phyloP scores from a whole-genome alignment of 2,329 filamentous ascomycete species.

The Annulohypoxylon truncatum region DNA sequence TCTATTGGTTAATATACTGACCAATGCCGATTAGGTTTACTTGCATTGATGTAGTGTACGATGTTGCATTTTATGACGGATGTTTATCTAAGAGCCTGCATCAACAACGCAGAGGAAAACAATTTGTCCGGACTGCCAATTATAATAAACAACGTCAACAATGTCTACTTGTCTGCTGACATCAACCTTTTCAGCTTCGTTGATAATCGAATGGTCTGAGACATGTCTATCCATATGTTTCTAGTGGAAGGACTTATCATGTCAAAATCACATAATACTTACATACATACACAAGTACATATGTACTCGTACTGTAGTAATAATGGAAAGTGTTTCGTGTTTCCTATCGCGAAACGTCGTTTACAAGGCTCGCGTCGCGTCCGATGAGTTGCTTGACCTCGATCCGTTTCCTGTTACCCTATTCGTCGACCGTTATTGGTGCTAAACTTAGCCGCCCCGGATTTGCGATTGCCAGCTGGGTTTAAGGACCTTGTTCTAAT shows the following conservation, averaged over 20 bases:
- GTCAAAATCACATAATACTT: conserved; percentile 3
- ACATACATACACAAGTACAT: conserved; percentile 1
- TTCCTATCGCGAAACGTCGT: conserved; percentile 24
- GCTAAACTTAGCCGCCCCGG: conserved; percentile 24
- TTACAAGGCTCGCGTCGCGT: conserved; percentile 38
- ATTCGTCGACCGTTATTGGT: conserved; percentile 26
- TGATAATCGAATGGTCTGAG: neutral
- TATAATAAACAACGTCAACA: conserved; percentile 29
- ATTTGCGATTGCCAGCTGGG: conserved; percentile 11
- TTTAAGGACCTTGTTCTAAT: neutral
- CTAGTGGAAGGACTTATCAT: neutral
- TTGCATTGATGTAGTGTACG: neutral
- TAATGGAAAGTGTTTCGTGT: conserved; percentile 29
- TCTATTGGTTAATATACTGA: conserved; percentile 8
- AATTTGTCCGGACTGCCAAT: conserved; percentile 26
- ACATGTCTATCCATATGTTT: conserved; percentile 1
- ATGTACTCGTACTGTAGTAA: neutral
- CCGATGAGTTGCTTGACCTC: conserved; percentile 17
- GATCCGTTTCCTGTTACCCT: conserved; percentile 11
- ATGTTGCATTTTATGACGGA: conserved; percentile 10
- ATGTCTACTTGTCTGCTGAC: conserved; percentile 23
- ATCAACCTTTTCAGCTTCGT: conserved; percentile 1
- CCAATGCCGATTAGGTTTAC: conserved; percentile 15
- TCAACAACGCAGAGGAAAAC: conserved; percentile 22
- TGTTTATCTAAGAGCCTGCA: conserved; percentile 6